These are phyloP conservation scores for Plasmodium inui DNA, from an alignment of 169 alveolate species.

Conservation along the genomic window DNA sequence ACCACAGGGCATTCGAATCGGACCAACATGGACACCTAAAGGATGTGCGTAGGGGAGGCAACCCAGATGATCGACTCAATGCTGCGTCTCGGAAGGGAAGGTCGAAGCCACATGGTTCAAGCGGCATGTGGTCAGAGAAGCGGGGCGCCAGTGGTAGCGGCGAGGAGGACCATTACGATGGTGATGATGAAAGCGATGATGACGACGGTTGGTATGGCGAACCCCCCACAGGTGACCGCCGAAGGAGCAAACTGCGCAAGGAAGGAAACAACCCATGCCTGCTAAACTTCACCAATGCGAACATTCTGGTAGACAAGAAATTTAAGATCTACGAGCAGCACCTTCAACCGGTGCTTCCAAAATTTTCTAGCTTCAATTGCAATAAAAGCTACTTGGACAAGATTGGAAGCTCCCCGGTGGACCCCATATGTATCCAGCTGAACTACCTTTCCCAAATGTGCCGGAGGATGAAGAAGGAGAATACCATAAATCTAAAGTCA, in stretches of 20 bases:
- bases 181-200: neutral
- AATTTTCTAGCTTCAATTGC: slow-evolving; percentile 53
- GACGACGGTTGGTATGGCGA: neutral
- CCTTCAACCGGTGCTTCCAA: slow-evolving; percentile 65
- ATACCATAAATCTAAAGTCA: neutral
- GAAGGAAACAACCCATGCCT: slow-evolving; percentile 2
- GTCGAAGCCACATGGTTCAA: neutral
- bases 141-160: neutral
- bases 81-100: neutral
- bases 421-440: slow-evolving; percentile 17
- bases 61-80: neutral
- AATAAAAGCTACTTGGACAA: neutral
- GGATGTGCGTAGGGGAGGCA: neutral
- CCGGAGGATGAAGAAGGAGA: slow-evolving; percentile 10
- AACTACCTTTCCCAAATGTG: slow-evolving; percentile 3
- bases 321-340: slow-evolving; percentile 48
- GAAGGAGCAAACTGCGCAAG: neutral
- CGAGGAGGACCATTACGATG: neutral
- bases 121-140: neutral
- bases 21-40: neutral
- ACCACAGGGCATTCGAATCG: neutral
- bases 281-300: slow-evolving; percentile 36
- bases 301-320: slow-evolving; percentile 52
- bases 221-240: neutral
- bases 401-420: neutral